Conservation (phyloP, 2,329 filamentous ascomycete genomes). For the Exophiala oligosperma region DNA sequence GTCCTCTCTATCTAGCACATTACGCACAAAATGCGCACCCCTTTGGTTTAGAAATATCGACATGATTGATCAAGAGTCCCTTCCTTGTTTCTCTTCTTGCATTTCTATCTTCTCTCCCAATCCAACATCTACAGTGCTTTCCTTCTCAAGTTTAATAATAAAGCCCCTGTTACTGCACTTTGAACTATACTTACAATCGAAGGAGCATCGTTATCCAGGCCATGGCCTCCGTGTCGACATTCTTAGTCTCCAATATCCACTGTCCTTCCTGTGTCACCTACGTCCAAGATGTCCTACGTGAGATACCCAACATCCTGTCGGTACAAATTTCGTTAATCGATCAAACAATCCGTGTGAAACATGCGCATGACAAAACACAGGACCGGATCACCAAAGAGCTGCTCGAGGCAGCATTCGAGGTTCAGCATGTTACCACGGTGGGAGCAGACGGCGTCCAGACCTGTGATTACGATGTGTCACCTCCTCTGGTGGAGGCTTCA, state of each 20-base stretch:
- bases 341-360: constrained; percentile 44
- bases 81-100: neutral
- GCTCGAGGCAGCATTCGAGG: constrained; percentile 48
- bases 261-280: constrained; percentile 50
- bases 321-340: constrained; percentile 46
- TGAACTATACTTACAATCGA: too few relatives aligned
- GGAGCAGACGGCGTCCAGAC: constrained; percentile 35
- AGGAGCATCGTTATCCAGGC: neutral
- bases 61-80: constrained; percentile 7
- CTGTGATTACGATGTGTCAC: constrained; percentile 38
- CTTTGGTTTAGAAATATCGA: neutral
- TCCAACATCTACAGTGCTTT: neutral
- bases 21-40: constrained; percentile 24
- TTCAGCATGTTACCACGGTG: constrained; percentile 44
- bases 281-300: constrained; percentile 43
- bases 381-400: constrained; percentile 40
- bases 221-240: constrained; percentile 34
- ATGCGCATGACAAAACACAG: constrained; percentile 35
- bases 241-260: constrained; percentile 51
- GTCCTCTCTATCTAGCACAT: neutral
- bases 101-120: neutral
- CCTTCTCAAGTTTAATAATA: neutral
- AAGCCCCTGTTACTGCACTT: too few relatives aligned
- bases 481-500: neutral
- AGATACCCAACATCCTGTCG: constrained; percentile 36